These are phyloP conservation scores for Xylaria polymorpha DNA, from an alignment of 2,329 filamentous ascomycete species.

Conservation along the genomic window DNA sequence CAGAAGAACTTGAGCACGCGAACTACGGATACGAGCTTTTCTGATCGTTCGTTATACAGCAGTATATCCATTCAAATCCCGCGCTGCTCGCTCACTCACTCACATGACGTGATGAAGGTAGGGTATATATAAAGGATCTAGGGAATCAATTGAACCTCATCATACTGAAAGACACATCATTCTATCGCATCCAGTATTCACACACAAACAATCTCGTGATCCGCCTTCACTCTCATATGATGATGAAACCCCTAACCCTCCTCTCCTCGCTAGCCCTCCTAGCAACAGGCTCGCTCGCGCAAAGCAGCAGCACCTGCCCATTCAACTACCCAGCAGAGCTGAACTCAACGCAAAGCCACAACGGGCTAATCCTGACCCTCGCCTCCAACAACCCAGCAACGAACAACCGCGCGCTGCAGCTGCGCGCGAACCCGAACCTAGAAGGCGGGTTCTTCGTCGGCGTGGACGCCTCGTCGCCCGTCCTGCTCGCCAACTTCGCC, in stretches of 20 bases:
- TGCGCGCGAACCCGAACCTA: constrained; percentile 35
- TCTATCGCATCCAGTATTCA: not conserved
- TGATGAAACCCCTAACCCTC: constrained; percentile 32
- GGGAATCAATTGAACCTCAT: not conserved
- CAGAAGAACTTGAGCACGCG: not conserved
- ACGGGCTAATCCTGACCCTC: constrained; percentile 38
- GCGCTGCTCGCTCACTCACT: constrained; percentile 15
- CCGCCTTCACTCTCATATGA: not conserved
- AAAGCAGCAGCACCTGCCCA: constrained; percentile 35
- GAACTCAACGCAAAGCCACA: constrained; percentile 40
- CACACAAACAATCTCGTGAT: not conserved
- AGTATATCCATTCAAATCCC: not conserved
- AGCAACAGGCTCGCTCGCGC: constrained; percentile 22
- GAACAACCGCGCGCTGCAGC: constrained; percentile 43
- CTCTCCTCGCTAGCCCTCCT: constrained; percentile 34
- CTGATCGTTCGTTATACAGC: not conserved
- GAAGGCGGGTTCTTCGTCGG: constrained; percentile 32
- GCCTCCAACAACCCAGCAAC: constrained; percentile 35
- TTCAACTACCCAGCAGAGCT: constrained; percentile 41
- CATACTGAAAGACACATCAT: not conserved
- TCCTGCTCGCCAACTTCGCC: constrained; percentile 37
- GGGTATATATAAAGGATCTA: constrained; percentile 6
- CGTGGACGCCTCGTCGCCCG: constrained; percentile 40
- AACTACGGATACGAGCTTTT: constrained; percentile 5
- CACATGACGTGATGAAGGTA: constrained; percentile 18